Evolutionary conservation across 139 green algal species (phyloP).

Genomic region (Coelastrella sp.): DNA sequence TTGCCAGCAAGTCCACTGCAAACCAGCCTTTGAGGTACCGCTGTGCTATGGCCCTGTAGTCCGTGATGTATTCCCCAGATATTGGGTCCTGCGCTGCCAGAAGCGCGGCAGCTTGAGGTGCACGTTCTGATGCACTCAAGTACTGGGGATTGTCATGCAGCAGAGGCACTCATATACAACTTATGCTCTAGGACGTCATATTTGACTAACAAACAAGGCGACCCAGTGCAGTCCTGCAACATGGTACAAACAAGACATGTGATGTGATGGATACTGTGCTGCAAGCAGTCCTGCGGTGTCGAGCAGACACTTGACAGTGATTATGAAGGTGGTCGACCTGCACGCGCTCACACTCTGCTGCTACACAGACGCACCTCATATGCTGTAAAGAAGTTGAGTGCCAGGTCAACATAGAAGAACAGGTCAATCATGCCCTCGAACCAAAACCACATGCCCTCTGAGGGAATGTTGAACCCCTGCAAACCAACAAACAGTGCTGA

Average conservation of each 20-base stretch:
- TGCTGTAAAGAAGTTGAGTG: constrained; percentile 72
- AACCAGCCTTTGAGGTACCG: constrained; percentile 67
- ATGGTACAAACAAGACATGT: too few relatives aligned
- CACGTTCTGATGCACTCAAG: too few relatives aligned
- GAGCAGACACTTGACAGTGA: too few relatives aligned
- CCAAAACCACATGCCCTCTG: constrained; percentile 69
- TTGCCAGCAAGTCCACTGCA: constrained; percentile 71
- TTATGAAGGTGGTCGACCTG: too few relatives aligned
- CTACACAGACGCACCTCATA: constrained; percentile 56
- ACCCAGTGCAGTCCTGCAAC: too few relatives aligned
- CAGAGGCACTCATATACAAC: background rate
- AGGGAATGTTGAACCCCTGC: constrained; percentile 67
- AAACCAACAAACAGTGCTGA: background rate
- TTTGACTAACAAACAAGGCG: background rate
- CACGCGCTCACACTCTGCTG: too few relatives aligned
- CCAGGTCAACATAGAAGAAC: constrained; percentile 70
- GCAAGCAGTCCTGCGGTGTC: too few relatives aligned
- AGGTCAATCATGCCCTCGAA: constrained; percentile 71
- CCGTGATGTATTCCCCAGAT: constrained; percentile 58
- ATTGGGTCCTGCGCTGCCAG: constrained; percentile 49
- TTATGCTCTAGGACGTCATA: background rate
- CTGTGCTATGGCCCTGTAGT: constrained; percentile 45
- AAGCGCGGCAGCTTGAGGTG: too few relatives aligned
- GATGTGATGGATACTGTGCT: too few relatives aligned
- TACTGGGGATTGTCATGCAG: too few relatives aligned